Conservation (phyloP, 2,329 filamentous ascomycete species). For the Fusarium albosuccineum region DNA sequence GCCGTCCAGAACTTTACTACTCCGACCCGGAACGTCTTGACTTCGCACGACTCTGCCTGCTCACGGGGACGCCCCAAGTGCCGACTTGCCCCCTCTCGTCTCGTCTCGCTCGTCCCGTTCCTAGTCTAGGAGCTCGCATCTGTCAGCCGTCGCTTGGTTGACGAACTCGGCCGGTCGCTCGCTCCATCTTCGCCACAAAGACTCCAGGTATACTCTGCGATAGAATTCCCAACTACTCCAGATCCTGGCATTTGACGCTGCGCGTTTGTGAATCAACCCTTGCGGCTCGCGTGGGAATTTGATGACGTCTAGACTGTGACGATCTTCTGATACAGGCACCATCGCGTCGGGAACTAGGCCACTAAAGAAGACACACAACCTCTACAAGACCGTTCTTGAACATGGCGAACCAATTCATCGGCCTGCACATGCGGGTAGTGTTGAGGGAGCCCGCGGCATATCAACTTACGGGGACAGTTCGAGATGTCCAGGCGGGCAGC, state of each 20-base stretch:
- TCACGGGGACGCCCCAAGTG: constrained; percentile 15
- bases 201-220: background rate
- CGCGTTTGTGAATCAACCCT: constrained; percentile 14
- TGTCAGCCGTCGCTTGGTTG: constrained; percentile 20
- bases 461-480: constrained; percentile 77
- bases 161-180: constrained; percentile 17
- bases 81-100: constrained; percentile 28
- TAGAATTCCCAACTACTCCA: background rate
- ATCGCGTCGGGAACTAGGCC: constrained; percentile 21
- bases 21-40: background rate
- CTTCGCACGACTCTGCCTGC: constrained; percentile 13
- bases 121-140: constrained; percentile 29
- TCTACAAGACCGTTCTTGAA: constrained; percentile 9
- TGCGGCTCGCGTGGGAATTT: constrained; percentile 26
- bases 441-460: constrained; percentile 74
- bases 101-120: constrained; percentile 34
- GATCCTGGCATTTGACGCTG: constrained; percentile 1
- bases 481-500: constrained; percentile 74
- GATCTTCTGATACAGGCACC: constrained; percentile 27
- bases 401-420: constrained; percentile 76
- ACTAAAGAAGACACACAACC: background rate
- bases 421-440: constrained; percentile 80
- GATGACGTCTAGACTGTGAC: constrained; percentile 39
- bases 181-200: background rate
- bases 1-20: constrained; percentile 14